Conservation (phyloP, 1,139 yeast genomes). For the Sugiyamaella castrensis region DNA sequence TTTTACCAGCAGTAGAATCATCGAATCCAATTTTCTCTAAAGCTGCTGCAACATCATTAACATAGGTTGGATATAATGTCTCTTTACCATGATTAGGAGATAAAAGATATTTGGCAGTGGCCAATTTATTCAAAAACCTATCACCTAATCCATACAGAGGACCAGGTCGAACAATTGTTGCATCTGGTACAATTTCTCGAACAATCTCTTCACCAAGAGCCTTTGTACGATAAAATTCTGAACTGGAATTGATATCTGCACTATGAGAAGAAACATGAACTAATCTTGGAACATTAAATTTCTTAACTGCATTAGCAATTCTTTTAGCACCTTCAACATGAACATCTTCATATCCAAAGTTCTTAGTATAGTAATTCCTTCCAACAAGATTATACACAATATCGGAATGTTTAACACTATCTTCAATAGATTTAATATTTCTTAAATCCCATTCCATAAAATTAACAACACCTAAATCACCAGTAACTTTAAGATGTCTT, state of each 20-base stretch:
- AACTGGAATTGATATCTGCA: constrained; percentile 66
- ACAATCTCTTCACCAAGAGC: constrained; percentile 76
- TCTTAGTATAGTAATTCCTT: constrained; percentile 72
- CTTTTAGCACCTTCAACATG: constrained; percentile 77
- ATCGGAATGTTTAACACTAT: constrained; percentile 76
- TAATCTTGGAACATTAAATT: constrained; percentile 70
- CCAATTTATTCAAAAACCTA: constrained; percentile 63
- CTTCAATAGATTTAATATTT: constrained; percentile 72
- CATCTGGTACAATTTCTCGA: constrained; percentile 63
- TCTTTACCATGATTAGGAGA: constrained; percentile 65
- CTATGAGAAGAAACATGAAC: constrained; percentile 79
- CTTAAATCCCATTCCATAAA: constrained; percentile 81
- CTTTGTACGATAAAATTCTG: constrained; percentile 74
- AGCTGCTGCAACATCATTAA: constrained; percentile 73
- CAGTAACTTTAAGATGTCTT: constrained; percentile 77
- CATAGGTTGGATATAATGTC: constrained; percentile 71
- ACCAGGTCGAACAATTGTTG: constrained; percentile 84
- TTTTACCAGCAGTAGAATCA: constrained; percentile 74
- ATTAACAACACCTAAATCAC: constrained; percentile 86
- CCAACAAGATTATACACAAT: constrained; percentile 82
- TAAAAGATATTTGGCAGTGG: constrained; percentile 51
- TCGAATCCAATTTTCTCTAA: constrained; percentile 77
- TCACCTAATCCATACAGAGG: constrained; percentile 80
- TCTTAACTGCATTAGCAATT: constrained; percentile 69
- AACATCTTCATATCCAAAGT: constrained; percentile 77